Base-by-base conservation (phyloP, 2,329 filamentous ascomycete genomes). In the Cladosporium sp. region DNA sequence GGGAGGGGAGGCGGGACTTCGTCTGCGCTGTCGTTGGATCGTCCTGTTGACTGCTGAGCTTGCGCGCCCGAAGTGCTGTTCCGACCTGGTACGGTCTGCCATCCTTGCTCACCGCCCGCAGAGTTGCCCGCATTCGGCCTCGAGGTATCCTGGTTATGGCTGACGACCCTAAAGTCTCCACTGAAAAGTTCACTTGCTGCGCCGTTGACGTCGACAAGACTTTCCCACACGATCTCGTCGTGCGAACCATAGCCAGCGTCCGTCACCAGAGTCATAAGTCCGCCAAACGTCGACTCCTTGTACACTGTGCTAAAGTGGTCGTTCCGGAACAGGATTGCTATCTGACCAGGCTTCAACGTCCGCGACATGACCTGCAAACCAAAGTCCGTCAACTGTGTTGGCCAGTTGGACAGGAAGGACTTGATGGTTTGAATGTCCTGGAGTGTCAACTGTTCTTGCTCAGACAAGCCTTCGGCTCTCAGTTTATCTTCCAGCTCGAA, bases 221-320 rank as follows among this genome's bases (percentile, higher is more conserved):
- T 95, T 78, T 99, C 95, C 95, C 95, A 99, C 0, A 99, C 92
- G 14, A 99, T 88, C 76, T 98, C 94, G 18, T 93, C 90, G 71
- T 97, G 92, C 11, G 85, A 86, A 12, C 90, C 89, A 74, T 96
- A 99, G 0, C 95, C 95, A 30, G 92, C 91, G 75, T 99, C 95
- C 0, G 95, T 98, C 15, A 99, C 93, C 3, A 99, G 81, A 0
- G 91, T 92, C 69, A 94, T 86, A 1, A 98, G 84, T 70, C 91
- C 86, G 49, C 87, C 84, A 0, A 89, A 92, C 54, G 88, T 82
- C 0, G 94, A 92, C 72, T 98, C 92, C 68, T 93, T 92, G 78
- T 96, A 97, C 0, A 99, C 78, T 0, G 94, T 98, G 51, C 92
- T 93, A 75, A 99, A 99, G 76, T 99, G 95, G 74, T 99, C 94